A percentile compares a stretch with the other conserved stretches of the same genome.
phyloP scores from a whole-genome alignment of 1,284 basidiomycete species.

The Naganishia liquefaciens region DNA sequence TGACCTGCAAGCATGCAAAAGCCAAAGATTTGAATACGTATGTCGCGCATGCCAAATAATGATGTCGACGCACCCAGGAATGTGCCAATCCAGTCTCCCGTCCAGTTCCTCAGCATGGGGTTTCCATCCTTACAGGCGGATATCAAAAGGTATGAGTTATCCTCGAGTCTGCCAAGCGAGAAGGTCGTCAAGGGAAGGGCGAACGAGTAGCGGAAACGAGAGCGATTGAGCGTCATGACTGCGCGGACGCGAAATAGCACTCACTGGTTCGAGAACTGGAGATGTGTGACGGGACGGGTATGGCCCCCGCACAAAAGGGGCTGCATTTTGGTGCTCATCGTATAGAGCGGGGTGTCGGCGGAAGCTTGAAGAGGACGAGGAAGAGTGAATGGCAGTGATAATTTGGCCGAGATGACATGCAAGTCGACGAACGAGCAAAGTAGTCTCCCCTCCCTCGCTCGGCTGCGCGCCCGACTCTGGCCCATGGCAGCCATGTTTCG shows the following conservation, averaged over 20 bases:
- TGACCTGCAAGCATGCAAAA: constrained; percentile 60
- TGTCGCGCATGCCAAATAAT: neutral
- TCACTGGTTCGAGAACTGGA: constrained; percentile 73
- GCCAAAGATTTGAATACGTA: neutral
- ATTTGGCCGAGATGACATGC: neutral
- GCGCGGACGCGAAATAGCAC: constrained; percentile 31
- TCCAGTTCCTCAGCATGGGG: constrained; percentile 94
- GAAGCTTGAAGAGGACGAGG: neutral
- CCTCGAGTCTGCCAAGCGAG: constrained; percentile 58
- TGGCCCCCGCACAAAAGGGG: constrained; percentile 60
- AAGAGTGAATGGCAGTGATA: neutral
- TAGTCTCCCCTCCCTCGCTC: too few relatives aligned
- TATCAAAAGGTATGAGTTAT: constrained; percentile 80
- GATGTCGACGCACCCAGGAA: constrained; percentile 66
- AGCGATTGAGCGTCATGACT: neutral
- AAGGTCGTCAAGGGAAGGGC: constrained; percentile 56
- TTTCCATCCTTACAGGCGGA: constrained; percentile 96
- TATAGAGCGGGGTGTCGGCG: neutral
- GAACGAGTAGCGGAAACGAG: constrained; percentile 1
- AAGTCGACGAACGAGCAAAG: neutral
- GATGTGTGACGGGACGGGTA: constrained; percentile 82
- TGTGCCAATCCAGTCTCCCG: constrained; percentile 98
- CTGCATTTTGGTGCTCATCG: constrained; percentile 44
- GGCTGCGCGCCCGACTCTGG: neutral
- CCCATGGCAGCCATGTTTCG: neutral